Conservation (phyloP, 2,329 filamentous ascomycete species). For the Sclerotinia glacialis region DNA sequence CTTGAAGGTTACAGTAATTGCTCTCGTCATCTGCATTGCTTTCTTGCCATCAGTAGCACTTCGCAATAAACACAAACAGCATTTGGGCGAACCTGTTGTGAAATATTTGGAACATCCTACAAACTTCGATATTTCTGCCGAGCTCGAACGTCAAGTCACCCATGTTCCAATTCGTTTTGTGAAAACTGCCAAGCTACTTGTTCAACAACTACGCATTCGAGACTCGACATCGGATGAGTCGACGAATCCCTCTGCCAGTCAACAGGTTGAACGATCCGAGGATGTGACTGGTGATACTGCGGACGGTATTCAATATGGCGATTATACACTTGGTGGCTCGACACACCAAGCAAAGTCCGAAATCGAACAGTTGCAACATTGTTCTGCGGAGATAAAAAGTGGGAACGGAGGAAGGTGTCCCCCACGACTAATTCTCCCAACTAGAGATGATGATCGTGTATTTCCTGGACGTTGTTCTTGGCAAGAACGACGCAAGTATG, state of each 20-base stretch:
- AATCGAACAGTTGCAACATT: neutral
- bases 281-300: neutral
- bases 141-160: slow-evolving; percentile 8
- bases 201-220: slow-evolving; percentile 3
- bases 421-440: neutral
- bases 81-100: neutral
- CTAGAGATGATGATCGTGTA: slow-evolving; percentile 5
- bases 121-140: neutral
- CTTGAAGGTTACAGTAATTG: slow-evolving; percentile 9
- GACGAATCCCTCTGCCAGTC: neutral
- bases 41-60: slow-evolving; percentile 9
- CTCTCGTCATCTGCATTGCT: slow-evolving; percentile 18
- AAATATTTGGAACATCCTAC: neutral
- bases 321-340: neutral
- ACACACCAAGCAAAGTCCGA: neutral
- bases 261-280: neutral
- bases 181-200: neutral
- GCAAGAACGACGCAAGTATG: slow-evolving; percentile 1
- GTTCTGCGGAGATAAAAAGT: neutral
- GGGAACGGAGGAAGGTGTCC: neutral
- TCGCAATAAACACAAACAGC: neutral
- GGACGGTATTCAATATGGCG: neutral
- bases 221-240: neutral
- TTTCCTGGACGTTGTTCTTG: neutral
- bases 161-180: slow-evolving; percentile 3